These are phyloP conservation scores for Ophiognomonia clavigignenti-juglandacearum DNA, from an alignment of 2,329 filamentous ascomycete genomes.

Conservation along the genomic window DNA sequence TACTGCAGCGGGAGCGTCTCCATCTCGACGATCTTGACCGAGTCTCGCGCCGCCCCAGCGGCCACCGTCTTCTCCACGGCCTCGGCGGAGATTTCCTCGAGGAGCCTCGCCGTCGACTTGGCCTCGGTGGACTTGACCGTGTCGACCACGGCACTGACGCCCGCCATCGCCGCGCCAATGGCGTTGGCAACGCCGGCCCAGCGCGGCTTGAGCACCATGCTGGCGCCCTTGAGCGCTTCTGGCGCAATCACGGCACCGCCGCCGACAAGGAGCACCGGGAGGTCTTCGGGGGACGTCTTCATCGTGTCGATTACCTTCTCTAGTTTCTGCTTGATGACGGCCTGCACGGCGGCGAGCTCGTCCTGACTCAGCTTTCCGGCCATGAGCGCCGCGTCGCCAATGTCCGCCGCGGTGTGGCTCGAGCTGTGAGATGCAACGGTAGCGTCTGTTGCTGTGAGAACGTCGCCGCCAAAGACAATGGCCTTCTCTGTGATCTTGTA, in stretches of 20 bases:
- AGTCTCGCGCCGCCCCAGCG: conserved; percentile 39
- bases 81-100: conserved; percentile 33
- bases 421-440: conserved; percentile 31
- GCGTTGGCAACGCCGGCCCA: conserved; percentile 60
- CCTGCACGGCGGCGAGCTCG: conserved; percentile 27
- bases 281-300: conserved; percentile 56
- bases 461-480: conserved; percentile 43
- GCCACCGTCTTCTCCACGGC: conserved; percentile 39
- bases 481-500: conserved; percentile 40
- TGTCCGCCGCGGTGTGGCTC: conserved; percentile 26
- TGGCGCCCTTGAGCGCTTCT: conserved; percentile 49
- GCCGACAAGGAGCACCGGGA: conserved; percentile 58
- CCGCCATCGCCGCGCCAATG: conserved; percentile 58
- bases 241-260: conserved; percentile 58
- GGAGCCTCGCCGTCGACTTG: conserved; percentile 30
- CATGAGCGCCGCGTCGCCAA: conserved; percentile 37
- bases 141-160: conserved; percentile 51
- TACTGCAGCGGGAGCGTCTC: conserved; percentile 52
- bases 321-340: conserved; percentile 43
- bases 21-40: conserved; percentile 45
- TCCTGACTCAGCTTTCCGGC: conserved; percentile 24
- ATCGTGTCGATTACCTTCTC: conserved; percentile 55
- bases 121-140: conserved; percentile 44
- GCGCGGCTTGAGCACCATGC: conserved; percentile 49
- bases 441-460: conserved; percentile 56